Conservation (phyloP, 139 green algal genomes). For the Volvox reticuliferus region DNA sequence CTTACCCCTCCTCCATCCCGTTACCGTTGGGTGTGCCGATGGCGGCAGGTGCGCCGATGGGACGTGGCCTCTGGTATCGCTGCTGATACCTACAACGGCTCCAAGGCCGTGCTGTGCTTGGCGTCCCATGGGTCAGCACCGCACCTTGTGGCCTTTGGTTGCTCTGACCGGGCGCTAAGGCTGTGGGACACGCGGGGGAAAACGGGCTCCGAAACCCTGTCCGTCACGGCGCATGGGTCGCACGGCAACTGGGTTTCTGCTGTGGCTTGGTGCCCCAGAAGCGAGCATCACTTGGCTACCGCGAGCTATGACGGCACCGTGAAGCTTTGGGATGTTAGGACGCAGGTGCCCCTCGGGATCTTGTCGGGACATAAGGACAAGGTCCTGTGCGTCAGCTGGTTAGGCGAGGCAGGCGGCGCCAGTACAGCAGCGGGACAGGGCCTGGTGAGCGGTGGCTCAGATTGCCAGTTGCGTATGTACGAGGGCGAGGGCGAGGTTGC, state of each 20-base stretch:
- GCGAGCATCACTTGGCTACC: constrained; percentile 76
- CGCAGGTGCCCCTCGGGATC: constrained; percentile 68
- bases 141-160: constrained; percentile 80
- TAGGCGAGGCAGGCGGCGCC: background rate
- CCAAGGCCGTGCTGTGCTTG: constrained; percentile 72
- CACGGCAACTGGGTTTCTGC: constrained; percentile 81
- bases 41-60: constrained; percentile 73
- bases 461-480: constrained; percentile 70
- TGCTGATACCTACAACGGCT: constrained; percentile 75
- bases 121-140: constrained; percentile 7
- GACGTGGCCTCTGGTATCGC: constrained; percentile 69
- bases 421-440: background rate
- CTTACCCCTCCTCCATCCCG: too few species aligned
- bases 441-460: constrained; percentile 66
- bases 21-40: background rate
- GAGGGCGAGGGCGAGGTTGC: background rate
- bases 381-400: constrained; percentile 67
- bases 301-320: constrained; percentile 69
- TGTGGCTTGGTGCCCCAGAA: constrained; percentile 76
- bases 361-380: constrained; percentile 69
- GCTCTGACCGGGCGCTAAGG: constrained; percentile 74
- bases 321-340: constrained; percentile 78
- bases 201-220: constrained; percentile 59
- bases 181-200: constrained; percentile 81
- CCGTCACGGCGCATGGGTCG: constrained; percentile 54